Conservation (phyloP, 1,284 basidiomycete species). For the Leccinum pachyderme region DNA sequence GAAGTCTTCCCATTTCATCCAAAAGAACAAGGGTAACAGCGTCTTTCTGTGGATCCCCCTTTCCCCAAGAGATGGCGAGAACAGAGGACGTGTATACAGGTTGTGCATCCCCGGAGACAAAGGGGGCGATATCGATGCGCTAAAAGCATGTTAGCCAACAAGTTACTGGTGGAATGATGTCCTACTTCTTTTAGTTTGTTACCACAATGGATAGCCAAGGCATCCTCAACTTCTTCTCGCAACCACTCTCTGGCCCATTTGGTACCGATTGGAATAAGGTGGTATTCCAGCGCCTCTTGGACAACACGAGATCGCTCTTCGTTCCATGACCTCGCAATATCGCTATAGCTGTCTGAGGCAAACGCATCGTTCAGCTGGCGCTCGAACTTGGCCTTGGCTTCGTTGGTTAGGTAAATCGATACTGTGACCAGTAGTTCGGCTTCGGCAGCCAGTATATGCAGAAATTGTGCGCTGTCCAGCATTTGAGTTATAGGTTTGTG, state of each 20-base stretch:
- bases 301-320: slow-evolving; percentile 80
- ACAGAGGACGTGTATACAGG: slow-evolving; percentile 80
- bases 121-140: slow-evolving; percentile 78
- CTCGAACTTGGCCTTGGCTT: slow-evolving; percentile 64
- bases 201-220: slow-evolving; percentile 66
- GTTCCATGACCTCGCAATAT: slow-evolving; percentile 92
- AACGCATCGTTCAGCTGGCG: slow-evolving; percentile 80
- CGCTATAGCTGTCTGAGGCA: slow-evolving; percentile 82
- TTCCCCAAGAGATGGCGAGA: slow-evolving; percentile 91
- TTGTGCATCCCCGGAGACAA: slow-evolving; percentile 57
- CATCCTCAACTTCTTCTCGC: slow-evolving; percentile 88
- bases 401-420: slow-evolving; percentile 66
- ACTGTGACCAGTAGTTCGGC: slow-evolving; percentile 83
- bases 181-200: slow-evolving; percentile 68
- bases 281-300: slow-evolving; percentile 74
- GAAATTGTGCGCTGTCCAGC: slow-evolving; percentile 75
- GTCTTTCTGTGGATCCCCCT: slow-evolving; percentile 91
- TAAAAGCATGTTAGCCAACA: slow-evolving; percentile 32
- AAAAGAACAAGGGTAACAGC: slow-evolving; percentile 84
- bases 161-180: slow-evolving; percentile 24
- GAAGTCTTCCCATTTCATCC: slow-evolving; percentile 85
- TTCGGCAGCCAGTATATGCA: slow-evolving; percentile 92
- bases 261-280: slow-evolving; percentile 78
- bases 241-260: slow-evolving; percentile 92
- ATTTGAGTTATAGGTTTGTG: slow-evolving; percentile 81